These are phyloP conservation scores for Sporothrix protearum DNA, from an alignment of 2,329 filamentous ascomycete genomes.

Conservation along the genomic window DNA sequence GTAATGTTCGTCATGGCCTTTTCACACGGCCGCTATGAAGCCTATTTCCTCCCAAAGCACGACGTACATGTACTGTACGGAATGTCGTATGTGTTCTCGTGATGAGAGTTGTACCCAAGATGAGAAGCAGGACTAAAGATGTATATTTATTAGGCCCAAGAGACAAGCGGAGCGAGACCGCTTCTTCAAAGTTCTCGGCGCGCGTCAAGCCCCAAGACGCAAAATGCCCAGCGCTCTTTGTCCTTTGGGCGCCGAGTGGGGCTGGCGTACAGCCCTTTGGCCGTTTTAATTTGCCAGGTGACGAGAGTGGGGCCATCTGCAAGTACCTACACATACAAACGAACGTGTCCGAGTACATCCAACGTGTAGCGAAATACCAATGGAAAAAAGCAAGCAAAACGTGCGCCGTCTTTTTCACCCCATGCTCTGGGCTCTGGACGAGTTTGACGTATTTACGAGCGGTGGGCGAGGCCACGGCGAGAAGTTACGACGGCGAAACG, in stretches of 20 bases:
- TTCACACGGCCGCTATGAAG: too few species aligned
- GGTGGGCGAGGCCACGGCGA: neutral
- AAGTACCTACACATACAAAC: neutral
- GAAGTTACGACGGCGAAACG: neutral
- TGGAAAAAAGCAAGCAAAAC: slow-evolving; percentile 13
- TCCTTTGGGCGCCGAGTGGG: slow-evolving; percentile 15
- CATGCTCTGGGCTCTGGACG: neutral
- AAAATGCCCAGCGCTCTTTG: too few species aligned
- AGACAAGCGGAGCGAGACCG: neutral
- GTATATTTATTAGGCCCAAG: neutral
- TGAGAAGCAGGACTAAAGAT: neutral
- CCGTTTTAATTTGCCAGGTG: slow-evolving; percentile 17
- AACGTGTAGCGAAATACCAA: slow-evolving; percentile 16
- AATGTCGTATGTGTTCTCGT: too few species aligned
- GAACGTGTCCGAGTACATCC: neutral
- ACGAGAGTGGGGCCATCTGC: neutral
- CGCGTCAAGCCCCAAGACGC: too few species aligned
- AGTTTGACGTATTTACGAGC: slow-evolving; percentile 8
- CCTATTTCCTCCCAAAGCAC: too few species aligned
- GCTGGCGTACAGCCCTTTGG: neutral
- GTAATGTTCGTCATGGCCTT: too few species aligned
- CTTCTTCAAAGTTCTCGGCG: neutral
- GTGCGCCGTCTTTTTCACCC: neutral
- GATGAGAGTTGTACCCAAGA: too few species aligned
- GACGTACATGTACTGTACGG: too few species aligned